Percentiles rank a stretch among this genome's conserved stretches.
Evolutionary conservation across 352 stramenopile species (phyloP).

Genomic region (Phytophthora aleatoria): DNA sequence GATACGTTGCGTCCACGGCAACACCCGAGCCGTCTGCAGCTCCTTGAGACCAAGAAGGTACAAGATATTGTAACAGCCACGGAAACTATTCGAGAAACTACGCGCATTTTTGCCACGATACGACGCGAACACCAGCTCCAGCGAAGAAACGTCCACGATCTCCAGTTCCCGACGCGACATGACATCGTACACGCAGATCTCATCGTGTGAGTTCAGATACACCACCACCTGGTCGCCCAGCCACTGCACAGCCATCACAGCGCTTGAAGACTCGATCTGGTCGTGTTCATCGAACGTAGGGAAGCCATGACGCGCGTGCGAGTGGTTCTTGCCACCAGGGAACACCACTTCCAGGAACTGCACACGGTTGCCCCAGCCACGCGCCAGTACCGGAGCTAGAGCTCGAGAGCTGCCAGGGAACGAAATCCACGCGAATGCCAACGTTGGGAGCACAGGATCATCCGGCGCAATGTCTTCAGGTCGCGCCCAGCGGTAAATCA

Average conservation of each 20-base stretch:
- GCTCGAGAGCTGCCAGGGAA: slow-evolving; percentile 83
- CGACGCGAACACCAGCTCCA: slow-evolving; percentile 94
- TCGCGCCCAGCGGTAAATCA: slow-evolving; percentile 93
- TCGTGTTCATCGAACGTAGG: slow-evolving; percentile 95
- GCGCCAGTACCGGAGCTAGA: slow-evolving; percentile 90
- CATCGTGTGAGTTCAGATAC: slow-evolving; percentile 94
- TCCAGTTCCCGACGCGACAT: slow-evolving; percentile 96
- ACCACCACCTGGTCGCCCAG: slow-evolving; percentile 95
- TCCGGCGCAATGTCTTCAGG: slow-evolving; percentile 72
- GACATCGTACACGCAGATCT: slow-evolving; percentile 97
- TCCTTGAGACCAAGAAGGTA: slow-evolving; percentile 94
- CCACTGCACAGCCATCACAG: slow-evolving; percentile 95
- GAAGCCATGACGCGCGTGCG: slow-evolving; percentile 88
- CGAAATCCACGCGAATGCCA: slow-evolving; percentile 95
- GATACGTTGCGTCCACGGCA: slow-evolving; percentile 94
- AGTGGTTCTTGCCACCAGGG: slow-evolving; percentile 70
- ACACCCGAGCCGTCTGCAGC: slow-evolving; percentile 89
- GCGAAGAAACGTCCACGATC: slow-evolving; percentile 93
- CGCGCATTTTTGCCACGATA: slow-evolving; percentile 85
- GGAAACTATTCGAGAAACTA: slow-evolving; percentile 90
- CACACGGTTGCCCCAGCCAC: slow-evolving; percentile 93
- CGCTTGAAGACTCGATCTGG: slow-evolving; percentile 89
- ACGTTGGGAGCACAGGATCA: slow-evolving; percentile 89
- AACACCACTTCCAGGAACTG: slow-evolving; percentile 93
- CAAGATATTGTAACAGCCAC: slow-evolving; percentile 93